These are phyloP conservation scores for Hypomyces rosellus DNA, from an alignment of 2,329 filamentous ascomycete species.

Conservation along the genomic window DNA sequence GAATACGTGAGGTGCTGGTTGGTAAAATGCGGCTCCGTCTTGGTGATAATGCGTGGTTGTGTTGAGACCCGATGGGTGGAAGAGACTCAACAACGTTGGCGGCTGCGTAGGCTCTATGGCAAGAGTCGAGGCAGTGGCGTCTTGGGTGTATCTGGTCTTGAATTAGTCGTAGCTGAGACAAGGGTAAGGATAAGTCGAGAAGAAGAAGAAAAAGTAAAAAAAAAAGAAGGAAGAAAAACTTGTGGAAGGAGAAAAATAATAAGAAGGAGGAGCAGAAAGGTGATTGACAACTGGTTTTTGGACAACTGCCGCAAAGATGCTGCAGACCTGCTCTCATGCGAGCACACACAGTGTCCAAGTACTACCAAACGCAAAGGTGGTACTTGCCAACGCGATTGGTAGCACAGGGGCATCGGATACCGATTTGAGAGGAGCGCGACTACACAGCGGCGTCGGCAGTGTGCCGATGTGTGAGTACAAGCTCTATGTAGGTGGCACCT, in stretches of 20 bases:
- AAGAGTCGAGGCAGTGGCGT: slow-evolving; percentile 45
- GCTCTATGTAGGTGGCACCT: slow-evolving; percentile 3
- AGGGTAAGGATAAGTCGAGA: background rate
- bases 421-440: slow-evolving; percentile 11
- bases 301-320: slow-evolving; percentile 26
- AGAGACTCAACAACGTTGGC: slow-evolving; percentile 45
- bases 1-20: slow-evolving; percentile 37
- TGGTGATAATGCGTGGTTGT: slow-evolving; percentile 42
- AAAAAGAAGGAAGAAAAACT: background rate
- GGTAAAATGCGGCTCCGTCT: slow-evolving; percentile 45
- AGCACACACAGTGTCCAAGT: slow-evolving; percentile 24
- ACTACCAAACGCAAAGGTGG: slow-evolving; percentile 27
- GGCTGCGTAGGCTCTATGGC: slow-evolving; percentile 49
- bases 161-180: slow-evolving; percentile 18
- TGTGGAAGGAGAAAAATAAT: slow-evolving; percentile 8
- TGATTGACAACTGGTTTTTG: slow-evolving; percentile 5
- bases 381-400: slow-evolving; percentile 40
- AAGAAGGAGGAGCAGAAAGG: slow-evolving; percentile 12
- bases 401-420: slow-evolving; percentile 27
- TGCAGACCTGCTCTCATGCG: slow-evolving; percentile 30
- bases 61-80: slow-evolving; percentile 43
- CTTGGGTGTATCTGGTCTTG: slow-evolving; percentile 47
- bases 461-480: slow-evolving; percentile 6
- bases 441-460: slow-evolving; percentile 8
- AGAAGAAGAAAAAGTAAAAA: slow-evolving; percentile 5